Base-by-base conservation (phyloP, 1,139 yeast species). In the Debaryomycetaceae sp. region DNA sequence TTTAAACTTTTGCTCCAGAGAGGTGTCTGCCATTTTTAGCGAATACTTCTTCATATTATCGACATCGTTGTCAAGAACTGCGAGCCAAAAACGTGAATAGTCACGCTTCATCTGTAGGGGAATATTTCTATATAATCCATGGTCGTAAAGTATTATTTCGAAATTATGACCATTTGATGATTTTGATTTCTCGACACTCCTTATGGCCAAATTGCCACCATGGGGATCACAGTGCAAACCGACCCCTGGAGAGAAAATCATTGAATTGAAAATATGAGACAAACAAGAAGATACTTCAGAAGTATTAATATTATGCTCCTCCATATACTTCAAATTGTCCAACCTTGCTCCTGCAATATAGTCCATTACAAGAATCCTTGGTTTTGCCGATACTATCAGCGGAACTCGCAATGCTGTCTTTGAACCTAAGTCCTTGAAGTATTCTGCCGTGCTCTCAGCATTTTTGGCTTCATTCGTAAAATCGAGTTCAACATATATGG, bases 201-300 rank as follows among this genome's bases (percentile, higher is more conserved):
- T 69, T 20, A 93, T 88, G 0, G 98, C 97, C 49, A 93, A 72
- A 57, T 93, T 95, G 0, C 99, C 99, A 11, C 96, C 97, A 63
- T 93, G 99, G 1, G 99, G 99, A 62, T 93, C 99, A 68, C 99
- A 93, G 62, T 93, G 99, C 42, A 93, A 79, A 0, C 91, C 90
- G 14, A 89, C 97, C 27, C 82, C 84, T 0, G 97, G 96, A 1
- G 95, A 86, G 68, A 93, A 93, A 39, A 95, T 89, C 99, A 93
- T 93, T 59, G 84, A 84, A 68, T 91, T 89, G 72, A 93, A 93
- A 27, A 89, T 83, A 58, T 91, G 97, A 0, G 97, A 83, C 40
- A 93, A 72, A 59, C 98, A 93, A 6, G 83, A 71, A 4, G 95
- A 84, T 5, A 93, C 95, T 51, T 88, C 86, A 1, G 85, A 79